phyloP scores from a whole-genome alignment of 2,329 filamentous ascomycete genomes.

The Sporothrix dimorphospora region DNA sequence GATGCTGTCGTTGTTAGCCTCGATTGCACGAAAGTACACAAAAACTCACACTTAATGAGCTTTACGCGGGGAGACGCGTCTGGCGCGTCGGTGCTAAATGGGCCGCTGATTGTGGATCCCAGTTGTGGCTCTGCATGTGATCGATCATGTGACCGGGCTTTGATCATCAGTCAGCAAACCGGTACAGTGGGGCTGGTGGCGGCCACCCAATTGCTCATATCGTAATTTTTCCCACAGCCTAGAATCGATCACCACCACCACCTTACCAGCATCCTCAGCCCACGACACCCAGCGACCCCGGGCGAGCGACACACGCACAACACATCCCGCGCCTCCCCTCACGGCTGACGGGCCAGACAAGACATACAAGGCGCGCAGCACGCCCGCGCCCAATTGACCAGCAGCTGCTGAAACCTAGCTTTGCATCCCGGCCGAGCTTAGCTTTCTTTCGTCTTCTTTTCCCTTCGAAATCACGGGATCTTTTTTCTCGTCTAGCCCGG shows the following conservation, averaged over 20 bases:
- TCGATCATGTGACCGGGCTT: not conserved
- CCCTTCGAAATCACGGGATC: constrained; percentile 26
- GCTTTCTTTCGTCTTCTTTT: constrained; percentile 23
- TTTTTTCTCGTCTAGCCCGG: not conserved
- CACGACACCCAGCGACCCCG: constrained; percentile 14
- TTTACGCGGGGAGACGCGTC: constrained; percentile 29
- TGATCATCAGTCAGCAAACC: constrained; percentile 27
- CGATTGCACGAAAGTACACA: not conserved
- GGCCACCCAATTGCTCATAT: constrained; percentile 26
- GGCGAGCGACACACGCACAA: constrained; percentile 18
- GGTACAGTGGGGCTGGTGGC: constrained; percentile 18
- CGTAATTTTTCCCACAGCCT: constrained; percentile 29
- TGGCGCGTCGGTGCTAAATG: constrained; percentile 14
- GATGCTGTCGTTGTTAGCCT: constrained; percentile 16
- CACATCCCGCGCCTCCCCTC: not conserved
- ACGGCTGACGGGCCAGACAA: constrained; percentile 17
- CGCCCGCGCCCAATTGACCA: not conserved
- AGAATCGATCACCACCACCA: constrained; percentile 29
- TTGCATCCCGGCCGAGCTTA: not conserved
- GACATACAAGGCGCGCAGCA: not conserved
- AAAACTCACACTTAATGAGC: constrained; percentile 5
- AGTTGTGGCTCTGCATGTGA: not conserved
- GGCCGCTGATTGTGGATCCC: not conserved
- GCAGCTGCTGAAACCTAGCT: not conserved
- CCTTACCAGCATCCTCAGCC: constrained; percentile 21